Base-by-base conservation (phyloP, 176 grass and related monocot species). In the Coix lacrymajobi region DNA sequence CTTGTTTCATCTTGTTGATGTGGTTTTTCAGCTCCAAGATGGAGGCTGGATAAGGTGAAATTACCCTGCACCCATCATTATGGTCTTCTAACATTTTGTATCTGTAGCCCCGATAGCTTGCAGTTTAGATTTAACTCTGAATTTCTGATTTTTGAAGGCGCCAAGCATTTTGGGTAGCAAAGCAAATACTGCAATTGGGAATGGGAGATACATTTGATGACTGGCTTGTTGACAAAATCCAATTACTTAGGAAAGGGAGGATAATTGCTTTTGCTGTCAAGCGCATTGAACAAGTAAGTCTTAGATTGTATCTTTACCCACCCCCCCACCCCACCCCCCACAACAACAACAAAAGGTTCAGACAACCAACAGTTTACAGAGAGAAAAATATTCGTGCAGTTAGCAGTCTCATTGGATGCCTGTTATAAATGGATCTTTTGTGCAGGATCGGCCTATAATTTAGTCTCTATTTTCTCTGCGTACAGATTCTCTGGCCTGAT, bases 181-280 rank as follows among this genome's bases (percentile, higher is more conserved):
- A 96, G 81, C 97, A 99, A 82, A 64, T 99, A 87, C 84, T 99
- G 79, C 93, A 99, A 26, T 90, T 99, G 83, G 97, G 97, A 83
- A 99, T 99, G 97, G 97, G 97, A 70, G 97, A 99, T 70, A 94
- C 97, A 56, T 99, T 99, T 94, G 97, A 99, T 89, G 97, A 99
- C 81, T 99, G 97, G 97, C 97, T 99, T 79, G 87, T 99, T 79
- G 97, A 93, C 38, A 99, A 96, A 92, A 99, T 99, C 51, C 93
- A 94, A 46, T 88, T 94, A 86, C 93, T 99, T 78, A 94, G 89
- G 71, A 99, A 78, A 32, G 97, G 97, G 37, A 62, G 87, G 77
- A 87, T 96, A 65, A 87, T 99, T 92, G 93, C 91, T 89, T 96
- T 92, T 67, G 85, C 83, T 68, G 89, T 99, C 41, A 89, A 96